These are phyloP conservation scores for Melocanna baccifera DNA, from an alignment of 176 grass and related monocot species.

Conservation along the genomic window DNA sequence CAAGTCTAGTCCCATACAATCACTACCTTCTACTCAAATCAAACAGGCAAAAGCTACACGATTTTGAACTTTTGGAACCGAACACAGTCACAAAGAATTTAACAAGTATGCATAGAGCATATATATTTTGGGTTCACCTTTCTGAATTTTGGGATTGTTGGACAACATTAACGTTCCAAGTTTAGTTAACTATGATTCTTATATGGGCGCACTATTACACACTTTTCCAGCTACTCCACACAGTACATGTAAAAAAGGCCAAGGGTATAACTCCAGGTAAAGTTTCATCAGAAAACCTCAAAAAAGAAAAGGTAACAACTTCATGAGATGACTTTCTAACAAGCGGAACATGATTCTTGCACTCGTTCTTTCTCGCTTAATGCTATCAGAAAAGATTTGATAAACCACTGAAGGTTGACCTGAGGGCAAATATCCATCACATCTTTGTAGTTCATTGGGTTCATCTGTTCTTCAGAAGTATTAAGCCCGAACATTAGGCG, in stretches of 20 bases:
- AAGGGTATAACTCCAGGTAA: constrained; percentile 32
- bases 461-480: constrained; percentile 31
- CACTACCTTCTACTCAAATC: not conserved
- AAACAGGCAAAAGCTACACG: not conserved
- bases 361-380: not conserved
- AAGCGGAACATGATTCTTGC: constrained; percentile 30
- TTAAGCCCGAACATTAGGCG: constrained; percentile 3
- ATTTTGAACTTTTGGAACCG: not conserved
- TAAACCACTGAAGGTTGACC: constrained; percentile 7
- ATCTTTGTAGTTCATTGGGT: constrained; percentile 24
- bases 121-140: not conserved
- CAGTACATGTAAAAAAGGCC: constrained; percentile 29
- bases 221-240: constrained; percentile 32
- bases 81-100: not conserved
- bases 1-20: not conserved
- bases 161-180: constrained; percentile 9
- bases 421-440: constrained; percentile 20
- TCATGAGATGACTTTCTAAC: constrained; percentile 16
- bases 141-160: constrained; percentile 1
- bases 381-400: constrained; percentile 11
- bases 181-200: constrained; percentile 36
- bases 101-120: not conserved
- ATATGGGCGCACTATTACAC: constrained; percentile 17
- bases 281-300: constrained; percentile 31
- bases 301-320: not conserved